Conservation (phyloP, 805 yeast genomes). For the Brettanomyces anomalus region DNA sequence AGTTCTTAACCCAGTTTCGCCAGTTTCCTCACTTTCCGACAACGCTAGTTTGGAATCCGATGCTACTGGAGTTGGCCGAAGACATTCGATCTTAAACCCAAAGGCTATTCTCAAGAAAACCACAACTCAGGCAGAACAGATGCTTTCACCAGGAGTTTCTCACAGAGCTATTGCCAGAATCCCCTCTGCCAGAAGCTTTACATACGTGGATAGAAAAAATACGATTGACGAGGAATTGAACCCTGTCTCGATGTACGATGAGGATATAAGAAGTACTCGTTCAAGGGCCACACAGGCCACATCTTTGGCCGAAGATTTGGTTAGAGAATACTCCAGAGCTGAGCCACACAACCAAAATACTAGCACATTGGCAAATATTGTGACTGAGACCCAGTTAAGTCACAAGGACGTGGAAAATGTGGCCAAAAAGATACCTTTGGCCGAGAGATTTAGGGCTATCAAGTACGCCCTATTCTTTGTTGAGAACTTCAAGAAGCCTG, state of each 20-base stretch:
- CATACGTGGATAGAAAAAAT: neutral
- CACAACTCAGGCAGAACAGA: neutral
- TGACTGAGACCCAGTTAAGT: slow-evolving; percentile 24
- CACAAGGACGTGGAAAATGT: slow-evolving; percentile 17
- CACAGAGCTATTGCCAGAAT: slow-evolving; percentile 16
- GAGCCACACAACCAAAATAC: slow-evolving; percentile 25
- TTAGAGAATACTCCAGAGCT: slow-evolving; percentile 26
- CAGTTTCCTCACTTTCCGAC: neutral
- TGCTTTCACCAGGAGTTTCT: neutral
- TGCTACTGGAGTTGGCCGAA: neutral
- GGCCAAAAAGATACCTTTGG: slow-evolving; percentile 16
- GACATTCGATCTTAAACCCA: neutral
- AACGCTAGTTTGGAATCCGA: neutral
- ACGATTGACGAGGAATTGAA: neutral
- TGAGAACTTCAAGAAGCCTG: slow-evolving; percentile 40
- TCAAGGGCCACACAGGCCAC: slow-evolving; percentile 1
- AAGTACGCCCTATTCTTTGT: slow-evolving; percentile 21
- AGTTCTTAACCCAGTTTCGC: neutral
- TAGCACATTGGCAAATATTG: slow-evolving; percentile 21
- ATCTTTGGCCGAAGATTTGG: slow-evolving; percentile 21
- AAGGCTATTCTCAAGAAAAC: neutral
- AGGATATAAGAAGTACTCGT: neutral
- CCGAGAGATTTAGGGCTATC: slow-evolving; percentile 17
- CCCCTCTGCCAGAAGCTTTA: slow-evolving; percentile 22
- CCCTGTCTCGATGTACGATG: slow-evolving; percentile 2